phyloP scores from a whole-genome alignment of 176 grass and related monocot genomes.

The Raddia guianensis region DNA sequence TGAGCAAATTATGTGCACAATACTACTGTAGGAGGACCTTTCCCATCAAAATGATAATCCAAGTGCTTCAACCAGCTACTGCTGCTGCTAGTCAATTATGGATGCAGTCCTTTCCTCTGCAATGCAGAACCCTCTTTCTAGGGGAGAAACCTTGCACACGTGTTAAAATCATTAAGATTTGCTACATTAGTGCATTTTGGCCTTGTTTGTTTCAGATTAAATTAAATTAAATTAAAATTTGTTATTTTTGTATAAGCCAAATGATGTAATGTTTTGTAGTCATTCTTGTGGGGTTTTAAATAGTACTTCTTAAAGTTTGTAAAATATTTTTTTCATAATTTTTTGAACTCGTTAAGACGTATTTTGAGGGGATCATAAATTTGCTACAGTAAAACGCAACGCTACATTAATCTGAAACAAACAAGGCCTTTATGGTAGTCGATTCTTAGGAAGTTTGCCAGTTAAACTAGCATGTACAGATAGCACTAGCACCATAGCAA shows the following conservation, averaged over 20 bases:
- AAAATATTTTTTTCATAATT: too few species aligned
- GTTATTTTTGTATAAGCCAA: too few species aligned
- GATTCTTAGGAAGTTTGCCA: slow-evolving; percentile 3
- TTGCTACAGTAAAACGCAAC: too few species aligned
- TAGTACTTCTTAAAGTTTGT: too few species aligned
- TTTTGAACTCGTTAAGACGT: too few species aligned
- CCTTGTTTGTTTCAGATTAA: too few species aligned
- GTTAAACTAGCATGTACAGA: not conserved
- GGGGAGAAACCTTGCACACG: slow-evolving; percentile 27
- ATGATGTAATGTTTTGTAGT: too few species aligned
- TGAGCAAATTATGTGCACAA: not conserved
- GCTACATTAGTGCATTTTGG: slow-evolving; percentile 1
- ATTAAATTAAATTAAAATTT: too few species aligned
- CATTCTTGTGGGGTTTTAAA: too few species aligned
- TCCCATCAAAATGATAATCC: not conserved
- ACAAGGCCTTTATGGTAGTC: not conserved
- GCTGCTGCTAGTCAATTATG: slow-evolving; percentile 19
- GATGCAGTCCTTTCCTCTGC: slow-evolving; percentile 8
- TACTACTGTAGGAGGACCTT: slow-evolving; percentile 16
- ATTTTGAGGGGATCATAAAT: too few species aligned
- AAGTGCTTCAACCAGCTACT: slow-evolving; percentile 15
- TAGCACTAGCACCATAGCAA: not conserved
- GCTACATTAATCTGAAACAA: too few species aligned
- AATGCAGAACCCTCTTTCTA: not conserved
- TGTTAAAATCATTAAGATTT: slow-evolving; percentile 16